These are phyloP conservation scores for Gardenia jasminoides DNA, from an alignment of 257 asterid genomes.

Conservation along the genomic window DNA sequence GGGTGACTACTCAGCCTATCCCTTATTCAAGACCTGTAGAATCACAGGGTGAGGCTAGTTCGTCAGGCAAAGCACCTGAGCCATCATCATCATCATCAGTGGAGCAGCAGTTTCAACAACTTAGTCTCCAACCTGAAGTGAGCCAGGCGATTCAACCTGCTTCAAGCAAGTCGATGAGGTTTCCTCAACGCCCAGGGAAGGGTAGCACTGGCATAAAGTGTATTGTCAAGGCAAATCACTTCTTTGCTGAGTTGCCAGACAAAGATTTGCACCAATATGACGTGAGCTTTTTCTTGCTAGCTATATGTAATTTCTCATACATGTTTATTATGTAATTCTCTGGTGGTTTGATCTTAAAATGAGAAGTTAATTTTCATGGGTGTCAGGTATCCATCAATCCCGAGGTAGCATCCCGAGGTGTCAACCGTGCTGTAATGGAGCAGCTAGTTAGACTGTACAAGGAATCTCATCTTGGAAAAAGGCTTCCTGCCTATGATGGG, in stretches of 20 bases:
- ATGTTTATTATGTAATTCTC: background rate
- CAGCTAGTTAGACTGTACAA: conserved; percentile 61
- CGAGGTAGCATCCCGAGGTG: conserved; percentile 78
- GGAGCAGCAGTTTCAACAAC: conserved; percentile 42
- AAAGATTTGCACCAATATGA: conserved; percentile 95
- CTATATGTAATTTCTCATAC: background rate
- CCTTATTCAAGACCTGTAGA: conserved; percentile 41
- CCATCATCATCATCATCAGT: conserved; percentile 31
- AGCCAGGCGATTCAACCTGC: conserved; percentile 58
- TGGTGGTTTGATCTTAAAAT: background rate
- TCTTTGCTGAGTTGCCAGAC: conserved; percentile 85
- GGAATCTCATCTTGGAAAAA: conserved; percentile 77
- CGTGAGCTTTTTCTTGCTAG: conserved; percentile 40
- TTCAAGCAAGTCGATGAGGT: conserved; percentile 80
- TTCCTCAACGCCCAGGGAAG: conserved; percentile 88
- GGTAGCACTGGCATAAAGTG: conserved; percentile 71
- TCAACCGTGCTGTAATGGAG: conserved; percentile 87
- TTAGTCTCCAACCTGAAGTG: conserved; percentile 46
- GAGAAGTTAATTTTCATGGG: conserved; percentile 5
- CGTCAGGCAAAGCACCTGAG: conserved; percentile 53
- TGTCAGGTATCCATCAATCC: conserved; percentile 77
- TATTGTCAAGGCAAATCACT: conserved; percentile 89
- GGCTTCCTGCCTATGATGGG: conserved; percentile 99
- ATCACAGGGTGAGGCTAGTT: conserved; percentile 47
- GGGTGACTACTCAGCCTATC: conserved; percentile 36